phyloP scores from a whole-genome alignment of 208 protist genomes.

The Trypanosoma conorhini region DNA sequence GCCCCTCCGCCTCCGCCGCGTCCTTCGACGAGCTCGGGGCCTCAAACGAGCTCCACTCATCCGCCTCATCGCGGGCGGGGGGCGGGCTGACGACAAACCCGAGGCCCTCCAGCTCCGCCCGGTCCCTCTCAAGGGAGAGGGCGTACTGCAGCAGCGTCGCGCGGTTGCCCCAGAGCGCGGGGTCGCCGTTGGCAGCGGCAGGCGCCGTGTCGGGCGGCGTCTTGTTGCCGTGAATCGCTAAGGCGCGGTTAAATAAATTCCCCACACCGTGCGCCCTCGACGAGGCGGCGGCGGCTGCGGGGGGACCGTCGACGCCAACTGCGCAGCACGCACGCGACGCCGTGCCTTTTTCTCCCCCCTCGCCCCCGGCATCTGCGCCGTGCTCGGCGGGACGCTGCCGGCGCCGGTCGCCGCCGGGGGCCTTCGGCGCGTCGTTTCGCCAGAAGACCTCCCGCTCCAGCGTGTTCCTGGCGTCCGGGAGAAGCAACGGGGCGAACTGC shows the following conservation, averaged over 20 bases:
- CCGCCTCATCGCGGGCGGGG: conserved; percentile 8
- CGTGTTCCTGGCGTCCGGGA: conserved; percentile 40
- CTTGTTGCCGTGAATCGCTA: conserved; percentile 23
- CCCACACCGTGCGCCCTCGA: conserved; percentile 18
- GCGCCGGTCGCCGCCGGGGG: conserved; percentile 10
- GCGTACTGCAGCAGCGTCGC: conserved; percentile 47
- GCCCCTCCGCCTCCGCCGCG: neutral
- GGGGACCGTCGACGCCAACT: neutral
- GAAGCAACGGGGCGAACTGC: conserved; percentile 57
- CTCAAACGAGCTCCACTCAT: conserved; percentile 23
- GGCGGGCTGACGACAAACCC: conserved; percentile 46
- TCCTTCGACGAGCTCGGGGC: neutral
- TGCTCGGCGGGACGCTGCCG: neutral
- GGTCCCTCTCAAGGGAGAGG: conserved; percentile 47
- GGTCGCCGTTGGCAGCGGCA: neutral
- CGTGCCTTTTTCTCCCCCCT: neutral
- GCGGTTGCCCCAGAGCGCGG: conserved; percentile 38
- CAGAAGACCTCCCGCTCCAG: conserved; percentile 72
- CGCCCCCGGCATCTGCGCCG: neutral
- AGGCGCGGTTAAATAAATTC: conserved; percentile 24
- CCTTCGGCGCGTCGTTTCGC: conserved; percentile 53
- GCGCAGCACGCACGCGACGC: neutral
- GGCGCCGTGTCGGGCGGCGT: neutral
- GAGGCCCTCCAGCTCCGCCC: conserved; percentile 38
- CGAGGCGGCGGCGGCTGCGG: too few species aligned